Evolutionary conservation across 768 basidiomycete genomes (phyloP).

Genomic region (Hypholoma fasciculare): DNA sequence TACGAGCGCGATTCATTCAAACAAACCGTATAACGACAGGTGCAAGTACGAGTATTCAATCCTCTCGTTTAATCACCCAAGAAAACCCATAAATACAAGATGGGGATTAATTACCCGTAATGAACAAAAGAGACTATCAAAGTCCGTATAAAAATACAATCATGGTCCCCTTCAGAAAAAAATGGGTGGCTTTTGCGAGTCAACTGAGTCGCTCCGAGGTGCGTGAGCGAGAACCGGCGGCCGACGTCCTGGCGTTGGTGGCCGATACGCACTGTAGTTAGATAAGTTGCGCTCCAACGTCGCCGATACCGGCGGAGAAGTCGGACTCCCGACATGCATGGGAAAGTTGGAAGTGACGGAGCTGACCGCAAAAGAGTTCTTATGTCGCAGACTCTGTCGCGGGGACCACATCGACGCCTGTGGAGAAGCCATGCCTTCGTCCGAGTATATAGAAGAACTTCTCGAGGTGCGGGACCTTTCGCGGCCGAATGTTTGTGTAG

Average conservation of each 20-base stretch:
- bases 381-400: too few relatives aligned
- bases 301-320: background rate
- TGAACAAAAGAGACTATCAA: background rate
- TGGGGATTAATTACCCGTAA: too few relatives aligned
- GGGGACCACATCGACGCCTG: background rate
- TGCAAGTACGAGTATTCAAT: too few relatives aligned
- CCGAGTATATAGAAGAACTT: slow-evolving; percentile 1
- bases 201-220: background rate
- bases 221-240: background rate
- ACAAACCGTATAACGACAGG: too few relatives aligned
- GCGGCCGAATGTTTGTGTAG: slow-evolving; percentile 18
- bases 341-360: too few relatives aligned
- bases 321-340: too few relatives aligned
- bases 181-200: background rate
- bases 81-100: too few relatives aligned
- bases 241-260: background rate
- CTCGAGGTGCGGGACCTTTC: slow-evolving; percentile 3
- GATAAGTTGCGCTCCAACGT: background rate
- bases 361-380: too few relatives aligned
- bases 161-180: background rate
- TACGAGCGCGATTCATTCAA: too few relatives aligned
- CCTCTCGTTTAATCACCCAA: too few relatives aligned
- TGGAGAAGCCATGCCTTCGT: background rate
- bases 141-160: background rate
- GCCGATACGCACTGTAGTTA: background rate